Base-by-base conservation (phyloP, 805 yeast species). In the Blastobotrys terrestris region DNA sequence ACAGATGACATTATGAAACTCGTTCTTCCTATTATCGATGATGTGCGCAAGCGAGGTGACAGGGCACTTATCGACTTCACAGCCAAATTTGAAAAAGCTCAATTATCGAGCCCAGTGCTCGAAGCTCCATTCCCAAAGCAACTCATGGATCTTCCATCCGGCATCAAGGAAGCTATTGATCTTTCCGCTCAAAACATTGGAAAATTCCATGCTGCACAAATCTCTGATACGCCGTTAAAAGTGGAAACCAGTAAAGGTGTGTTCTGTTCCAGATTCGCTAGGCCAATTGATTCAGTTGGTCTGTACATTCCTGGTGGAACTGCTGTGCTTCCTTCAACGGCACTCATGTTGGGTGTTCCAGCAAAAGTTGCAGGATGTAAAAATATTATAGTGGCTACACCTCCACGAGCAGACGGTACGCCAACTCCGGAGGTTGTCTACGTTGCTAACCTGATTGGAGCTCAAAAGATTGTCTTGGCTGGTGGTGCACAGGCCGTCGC, bases 401-500 rank as follows among this genome's bases (percentile, higher is more conserved):
- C 99, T 26, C 99, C 98, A 54, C 82, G 96, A 59, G 77, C 82
- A 51, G 95, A 94, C 58, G 99, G 99, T 45, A 86, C 81, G 52
- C 77, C 94, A 58, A 88, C 97, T 3, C 98, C 99, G 2, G 99
- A 94, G 69, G 97, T 94, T 51, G 97, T 90, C 15, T 94, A 94
- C 63, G 97, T 94, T 52, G 99, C 99, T 18, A 88, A 89, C 71
- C 90, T 90, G 70, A 84, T 94, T 58, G 97, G 97, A 53, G 98
- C 97, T 43, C 77, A 81, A 55, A 79, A 84, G 61, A 90, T 94
- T 64, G 89, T 94, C 7, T 76, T 94, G 62, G 99, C 99, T 1
- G 99, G 99, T 63, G 99, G 99, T 65, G 99, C 99, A 2, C 99
- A 94, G 75, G 99, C 99, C 3, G 88, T 94, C 50, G 96, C 97